phyloP scores from a whole-genome alignment of 306 rosid genomes.

The Oemleria cerasiformis region DNA sequence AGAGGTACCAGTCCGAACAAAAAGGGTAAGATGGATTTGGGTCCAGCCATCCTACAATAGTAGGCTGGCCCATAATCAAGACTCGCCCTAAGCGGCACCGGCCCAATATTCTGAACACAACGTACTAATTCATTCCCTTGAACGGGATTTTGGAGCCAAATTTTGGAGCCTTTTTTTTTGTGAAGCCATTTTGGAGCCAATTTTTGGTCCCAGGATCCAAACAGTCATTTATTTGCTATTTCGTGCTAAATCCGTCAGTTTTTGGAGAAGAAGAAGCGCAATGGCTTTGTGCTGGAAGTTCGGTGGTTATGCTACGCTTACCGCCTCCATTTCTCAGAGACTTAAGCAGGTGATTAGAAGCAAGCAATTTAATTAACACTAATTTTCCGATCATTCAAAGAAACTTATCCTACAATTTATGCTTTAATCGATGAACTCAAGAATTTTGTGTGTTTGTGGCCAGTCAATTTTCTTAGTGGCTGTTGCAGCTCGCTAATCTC shows the following conservation, averaged over 20 bases:
- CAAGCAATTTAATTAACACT: background rate
- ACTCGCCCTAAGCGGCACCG: no score
- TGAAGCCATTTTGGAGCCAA: background rate
- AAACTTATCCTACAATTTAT: background rate
- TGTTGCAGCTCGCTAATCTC: constrained; percentile 73
- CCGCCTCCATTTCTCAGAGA: constrained; percentile 54
- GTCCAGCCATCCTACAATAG: no score
- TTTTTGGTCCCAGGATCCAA: background rate
- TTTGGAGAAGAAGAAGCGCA: constrained; percentile 16
- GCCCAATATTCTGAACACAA: no score
- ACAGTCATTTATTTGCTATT: background rate
- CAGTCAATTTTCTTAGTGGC: constrained; percentile 36
- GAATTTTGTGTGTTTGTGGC: constrained; percentile 6
- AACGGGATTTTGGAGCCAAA: no score
- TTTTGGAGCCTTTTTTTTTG: no score
- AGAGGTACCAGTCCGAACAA: no score
- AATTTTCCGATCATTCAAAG: background rate
- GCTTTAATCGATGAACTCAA: constrained; percentile 17
- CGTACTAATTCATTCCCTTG: no score
- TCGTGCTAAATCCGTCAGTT: constrained; percentile 18
- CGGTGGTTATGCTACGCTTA: constrained; percentile 41
- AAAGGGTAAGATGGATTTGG: no score
- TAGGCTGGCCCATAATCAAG: no score
- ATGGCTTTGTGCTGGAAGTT: constrained; percentile 69
- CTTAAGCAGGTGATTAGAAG: constrained; percentile 45